A percentile compares a stretch with the other conserved stretches of the same genome.
Conservation (phyloP, 2,329 filamentous ascomycete genomes). For the Fusarium kyushuense region DNA sequence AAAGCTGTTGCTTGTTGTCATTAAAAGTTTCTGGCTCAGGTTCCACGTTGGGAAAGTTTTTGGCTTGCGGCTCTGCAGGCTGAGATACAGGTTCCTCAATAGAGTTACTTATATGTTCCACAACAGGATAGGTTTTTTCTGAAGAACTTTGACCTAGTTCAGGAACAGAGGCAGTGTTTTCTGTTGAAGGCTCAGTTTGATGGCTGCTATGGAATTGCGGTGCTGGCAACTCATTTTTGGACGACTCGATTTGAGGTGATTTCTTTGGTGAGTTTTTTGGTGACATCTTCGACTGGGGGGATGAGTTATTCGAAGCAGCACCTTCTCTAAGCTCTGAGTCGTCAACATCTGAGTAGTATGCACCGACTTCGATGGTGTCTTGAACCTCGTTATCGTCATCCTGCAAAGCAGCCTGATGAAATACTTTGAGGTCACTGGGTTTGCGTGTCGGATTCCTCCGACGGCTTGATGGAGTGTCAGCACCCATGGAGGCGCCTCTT, state of each 20-base stretch:
- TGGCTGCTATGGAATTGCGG: conserved; percentile 15
- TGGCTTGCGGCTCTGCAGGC: conserved; percentile 35
- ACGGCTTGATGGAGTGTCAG: conserved; percentile 53
- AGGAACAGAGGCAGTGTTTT: conserved; percentile 13
- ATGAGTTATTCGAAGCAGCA: conserved; percentile 49
- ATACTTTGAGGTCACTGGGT: conserved; percentile 51
- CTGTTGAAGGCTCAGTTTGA: conserved; percentile 8
- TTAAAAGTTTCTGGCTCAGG: conserved; percentile 22
- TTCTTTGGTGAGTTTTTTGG: conserved; percentile 33
- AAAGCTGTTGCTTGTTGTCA: conserved; percentile 21
- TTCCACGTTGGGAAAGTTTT: conserved; percentile 40
- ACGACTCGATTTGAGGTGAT: conserved; percentile 24
- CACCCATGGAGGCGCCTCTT: conserved; percentile 54
- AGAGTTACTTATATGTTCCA: conserved; percentile 34
- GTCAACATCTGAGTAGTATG: conserved; percentile 53
- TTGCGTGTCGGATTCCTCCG: conserved; percentile 59
- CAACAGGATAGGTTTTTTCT: conserved; percentile 19
- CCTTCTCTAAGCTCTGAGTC: conserved; percentile 48
- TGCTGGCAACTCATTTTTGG: conserved; percentile 29
- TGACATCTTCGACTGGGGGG: conserved; percentile 44
- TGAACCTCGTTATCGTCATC: conserved; percentile 64
- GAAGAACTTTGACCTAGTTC: conserved; percentile 14
- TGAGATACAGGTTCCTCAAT: conserved; percentile 29
- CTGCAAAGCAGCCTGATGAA: conserved; percentile 48
- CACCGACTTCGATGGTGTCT: conserved; percentile 69